Evolutionary conservation across 2,329 filamentous ascomycete species (phyloP).

Genomic region (Trichoderma endophyticum): DNA sequence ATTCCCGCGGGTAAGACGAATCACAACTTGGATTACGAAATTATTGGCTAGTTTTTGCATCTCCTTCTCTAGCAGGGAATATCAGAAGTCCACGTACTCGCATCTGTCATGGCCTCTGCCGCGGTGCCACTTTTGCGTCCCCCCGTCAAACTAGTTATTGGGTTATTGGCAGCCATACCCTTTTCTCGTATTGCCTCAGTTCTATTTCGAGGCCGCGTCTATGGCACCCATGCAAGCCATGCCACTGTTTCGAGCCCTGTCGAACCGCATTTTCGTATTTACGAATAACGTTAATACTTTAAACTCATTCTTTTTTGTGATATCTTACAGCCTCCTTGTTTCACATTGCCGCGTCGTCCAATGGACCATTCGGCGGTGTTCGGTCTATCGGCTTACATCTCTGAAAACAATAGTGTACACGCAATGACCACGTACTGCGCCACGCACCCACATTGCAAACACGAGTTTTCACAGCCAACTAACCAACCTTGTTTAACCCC

Average conservation of each 20-base stretch:
- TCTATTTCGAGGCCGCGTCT: background rate
- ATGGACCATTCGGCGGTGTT: background rate
- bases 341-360: background rate
- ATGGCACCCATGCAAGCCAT: background rate
- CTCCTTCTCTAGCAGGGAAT: background rate
- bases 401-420: background rate
- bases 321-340: background rate
- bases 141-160: background rate
- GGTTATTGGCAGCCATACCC: background rate
- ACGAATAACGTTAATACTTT: background rate
- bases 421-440: background rate
- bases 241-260: background rate
- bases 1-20: background rate
- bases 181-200: background rate
- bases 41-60: background rate
- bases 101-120: background rate
- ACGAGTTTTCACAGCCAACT: background rate
- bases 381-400: background rate
- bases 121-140: background rate
- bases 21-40: background rate
- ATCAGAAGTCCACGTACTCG: background rate
- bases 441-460: conserved; percentile 8
- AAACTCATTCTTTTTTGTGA: background rate
- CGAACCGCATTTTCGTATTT: background rate
- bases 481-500: background rate